Percentiles rank a stretch among this genome's conserved stretches.
These are phyloP conservation scores for Pugionium cornutum DNA, from an alignment of 345 rosid species.

Conservation along the genomic window DNA sequence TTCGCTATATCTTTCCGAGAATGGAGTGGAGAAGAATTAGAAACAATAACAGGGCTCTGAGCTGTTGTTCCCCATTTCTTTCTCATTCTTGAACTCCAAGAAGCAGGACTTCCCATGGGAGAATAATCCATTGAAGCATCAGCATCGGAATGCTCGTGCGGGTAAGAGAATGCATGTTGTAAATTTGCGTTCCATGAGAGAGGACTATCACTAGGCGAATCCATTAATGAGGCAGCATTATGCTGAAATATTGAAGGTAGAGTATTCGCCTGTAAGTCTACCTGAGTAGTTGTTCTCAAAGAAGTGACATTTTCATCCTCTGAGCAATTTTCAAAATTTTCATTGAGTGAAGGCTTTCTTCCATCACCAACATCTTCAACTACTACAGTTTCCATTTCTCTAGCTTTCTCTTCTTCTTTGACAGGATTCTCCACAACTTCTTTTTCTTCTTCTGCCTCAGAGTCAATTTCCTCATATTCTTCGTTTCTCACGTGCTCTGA, in stretches of 20 bases:
- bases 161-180: slow-evolving; percentile 68
- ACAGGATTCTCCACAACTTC: slow-evolving; percentile 43
- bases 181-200: slow-evolving; percentile 72
- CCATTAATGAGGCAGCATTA: slow-evolving; percentile 52
- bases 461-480: slow-evolving; percentile 47
- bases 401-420: slow-evolving; percentile 49
- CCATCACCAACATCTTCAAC: slow-evolving; percentile 36
- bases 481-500: slow-evolving; percentile 49
- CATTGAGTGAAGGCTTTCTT: slow-evolving; percentile 49
- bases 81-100: slow-evolving; percentile 88
- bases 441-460: slow-evolving; percentile 41
- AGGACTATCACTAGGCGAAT: slow-evolving; percentile 86
- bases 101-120: slow-evolving; percentile 89
- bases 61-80: slow-evolving; percentile 91
- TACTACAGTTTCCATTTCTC: slow-evolving; percentile 47
- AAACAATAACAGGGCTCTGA: slow-evolving; percentile 70
- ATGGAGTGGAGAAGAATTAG: slow-evolving; percentile 62
- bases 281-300: slow-evolving; percentile 55
- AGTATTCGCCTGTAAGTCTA: slow-evolving; percentile 56
- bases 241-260: slow-evolving; percentile 49
- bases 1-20: slow-evolving; percentile 77
- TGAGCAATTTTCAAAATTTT: slow-evolving; percentile 62
- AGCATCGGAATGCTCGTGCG: slow-evolving; percentile 68
- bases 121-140: slow-evolving; percentile 77
- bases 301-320: slow-evolving; percentile 61